Base-by-base conservation (phyloP, 805 yeast genomes). In the Candida yuanshanica region DNA sequence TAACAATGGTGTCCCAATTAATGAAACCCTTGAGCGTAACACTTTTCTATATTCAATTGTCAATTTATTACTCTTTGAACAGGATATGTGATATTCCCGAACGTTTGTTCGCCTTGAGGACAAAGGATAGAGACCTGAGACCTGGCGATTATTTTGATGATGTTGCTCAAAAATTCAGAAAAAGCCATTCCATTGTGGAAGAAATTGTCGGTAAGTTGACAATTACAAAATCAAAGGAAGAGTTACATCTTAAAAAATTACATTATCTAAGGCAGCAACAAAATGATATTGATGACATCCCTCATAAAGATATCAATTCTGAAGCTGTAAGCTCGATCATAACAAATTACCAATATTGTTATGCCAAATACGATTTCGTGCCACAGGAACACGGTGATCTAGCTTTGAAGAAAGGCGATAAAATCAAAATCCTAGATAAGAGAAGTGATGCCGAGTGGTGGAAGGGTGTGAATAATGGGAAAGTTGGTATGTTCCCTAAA, bases 321-420 rank as follows among this genome's bases (percentile, higher is more conserved):
- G 39, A 37, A 6, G 26, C 39, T 16, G 31, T 23, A 21, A 33
- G 31, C 43, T 35, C 55, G 39, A 36, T 46, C 41, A 25, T 42
- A 32, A 41, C 52, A 4, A 47, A 22, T 38, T 11, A 46, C 45
- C 14, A 43, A 37, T 38, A 40, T 23, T 68, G 75, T 47, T 52
- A 53, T 35, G 81, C 78, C 0, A 29, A 65, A 9, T 76, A 56
- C 47, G 53, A 54, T 25, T 77, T 64, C 44, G 37, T 51, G 2
- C 70, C 67, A 0, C 53, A 63, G 17, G 56, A 64, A 29, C 42
- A 45, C 0, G 70, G 65, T 4, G 83, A 78, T 47, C 56, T 78
- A 32, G 45, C 64, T 4, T 65, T 78, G 38, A 39, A 48, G 13
- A 57, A 51, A 24, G 78, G 75, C 4, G 79, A 74, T 44, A 47